Evolutionary conservation across 75 land plant genomes (phyloP).

Genomic region (Pinus tabuliformis): DNA sequence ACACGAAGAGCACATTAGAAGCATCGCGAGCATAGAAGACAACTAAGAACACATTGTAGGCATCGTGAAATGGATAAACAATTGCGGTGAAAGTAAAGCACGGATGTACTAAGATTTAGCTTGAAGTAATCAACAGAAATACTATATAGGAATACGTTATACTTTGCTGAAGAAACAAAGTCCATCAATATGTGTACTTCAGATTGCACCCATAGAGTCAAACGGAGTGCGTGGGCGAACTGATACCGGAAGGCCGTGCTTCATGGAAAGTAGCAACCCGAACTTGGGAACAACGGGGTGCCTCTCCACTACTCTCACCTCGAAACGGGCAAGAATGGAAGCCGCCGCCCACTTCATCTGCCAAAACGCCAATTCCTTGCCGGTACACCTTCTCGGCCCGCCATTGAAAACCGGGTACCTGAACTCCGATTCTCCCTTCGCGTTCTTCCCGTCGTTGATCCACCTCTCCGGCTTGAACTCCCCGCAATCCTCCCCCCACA

Average conservation of each 20-base stretch:
- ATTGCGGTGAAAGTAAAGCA: no score
- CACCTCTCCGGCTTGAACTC: conserved; percentile 67
- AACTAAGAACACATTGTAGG: no score
- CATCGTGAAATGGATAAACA: no score
- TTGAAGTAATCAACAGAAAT: no score
- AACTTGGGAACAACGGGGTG: background rate
- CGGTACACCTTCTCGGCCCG: conserved; percentile 34
- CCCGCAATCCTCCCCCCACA: conserved; percentile 56
- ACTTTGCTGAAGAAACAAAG: no score
- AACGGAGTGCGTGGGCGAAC: background rate
- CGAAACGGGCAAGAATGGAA: conserved; percentile 19
- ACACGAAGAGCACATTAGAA: no score
- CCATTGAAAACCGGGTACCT: conserved; percentile 37
- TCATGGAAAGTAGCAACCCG: background rate
- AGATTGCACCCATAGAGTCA: no score
- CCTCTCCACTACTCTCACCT: background rate
- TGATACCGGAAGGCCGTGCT: background rate
- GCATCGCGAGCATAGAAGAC: no score
- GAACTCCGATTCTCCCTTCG: conserved; percentile 9
- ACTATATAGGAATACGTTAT: no score
- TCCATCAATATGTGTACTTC: no score
- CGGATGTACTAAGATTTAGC: no score
- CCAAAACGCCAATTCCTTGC: conserved; percentile 37
- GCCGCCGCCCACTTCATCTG: conserved; percentile 35
- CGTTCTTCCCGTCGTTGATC: conserved; percentile 17